These are phyloP conservation scores for Aspergillus sojae DNA, from an alignment of 2,329 filamentous ascomycete species.

Conservation along the genomic window DNA sequence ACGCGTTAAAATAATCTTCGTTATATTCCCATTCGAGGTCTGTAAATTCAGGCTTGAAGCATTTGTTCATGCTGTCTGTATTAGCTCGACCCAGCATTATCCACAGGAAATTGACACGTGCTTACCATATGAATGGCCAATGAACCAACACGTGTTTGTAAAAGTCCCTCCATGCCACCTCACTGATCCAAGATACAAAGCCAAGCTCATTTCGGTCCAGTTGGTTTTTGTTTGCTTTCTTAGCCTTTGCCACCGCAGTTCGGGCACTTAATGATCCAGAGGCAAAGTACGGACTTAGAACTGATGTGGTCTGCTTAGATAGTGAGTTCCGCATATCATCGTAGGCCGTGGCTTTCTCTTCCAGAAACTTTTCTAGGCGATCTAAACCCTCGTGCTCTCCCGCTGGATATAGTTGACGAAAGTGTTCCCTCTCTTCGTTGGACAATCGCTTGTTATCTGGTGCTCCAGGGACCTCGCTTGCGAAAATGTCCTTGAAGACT, in stretches of 20 bases:
- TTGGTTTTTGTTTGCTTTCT: conserved; percentile 61
- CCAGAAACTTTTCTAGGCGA: conserved; percentile 68
- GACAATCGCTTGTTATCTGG: conserved; percentile 66
- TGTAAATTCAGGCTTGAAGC: conserved; percentile 81
- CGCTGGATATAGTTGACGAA: conserved; percentile 68
- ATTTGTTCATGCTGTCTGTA: conserved; percentile 66
- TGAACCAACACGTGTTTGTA: conserved; percentile 83
- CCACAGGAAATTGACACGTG: background rate
- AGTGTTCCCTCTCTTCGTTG: conserved; percentile 60
- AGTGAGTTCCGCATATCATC: conserved; percentile 68
- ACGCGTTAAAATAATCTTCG: conserved; percentile 67
- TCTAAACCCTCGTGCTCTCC: conserved; percentile 72
- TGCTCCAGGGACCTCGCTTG: conserved; percentile 60
- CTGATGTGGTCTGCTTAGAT: conserved; percentile 63
- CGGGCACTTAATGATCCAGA: conserved; percentile 68
- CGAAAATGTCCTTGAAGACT: conserved; percentile 61
- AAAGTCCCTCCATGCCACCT: conserved; percentile 85
- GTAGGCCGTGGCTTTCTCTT: conserved; percentile 65
- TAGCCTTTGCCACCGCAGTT: conserved; percentile 66
- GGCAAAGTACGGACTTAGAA: conserved; percentile 73
- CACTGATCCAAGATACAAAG: conserved; percentile 74
- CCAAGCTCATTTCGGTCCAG: conserved; percentile 69
- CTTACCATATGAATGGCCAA: conserved; percentile 70
- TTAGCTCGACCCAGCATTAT: background rate
- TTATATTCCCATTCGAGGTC: conserved; percentile 83